A percentile compares a stretch with the other conserved stretches of the same genome.
Evolutionary conservation across 1,139 yeast species (phyloP).

Genomic region (Suhomyces coccinellae): DNA sequence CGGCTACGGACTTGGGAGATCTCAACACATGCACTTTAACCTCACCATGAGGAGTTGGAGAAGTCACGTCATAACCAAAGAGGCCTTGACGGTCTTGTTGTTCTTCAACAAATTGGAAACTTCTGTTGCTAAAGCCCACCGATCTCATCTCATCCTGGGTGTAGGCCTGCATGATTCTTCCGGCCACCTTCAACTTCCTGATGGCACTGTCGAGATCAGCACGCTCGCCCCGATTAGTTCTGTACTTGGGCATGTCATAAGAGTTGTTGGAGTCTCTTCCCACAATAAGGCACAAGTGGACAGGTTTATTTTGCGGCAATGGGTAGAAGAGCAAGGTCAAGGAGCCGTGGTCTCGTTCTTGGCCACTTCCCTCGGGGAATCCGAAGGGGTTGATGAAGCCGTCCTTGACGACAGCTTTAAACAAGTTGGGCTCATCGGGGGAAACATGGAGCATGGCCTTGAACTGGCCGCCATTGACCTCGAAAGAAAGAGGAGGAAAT

Average conservation of each 20-base stretch:
- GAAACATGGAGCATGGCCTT: constrained; percentile 73
- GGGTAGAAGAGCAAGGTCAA: constrained; percentile 55
- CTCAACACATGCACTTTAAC: constrained; percentile 76
- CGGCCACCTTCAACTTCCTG: constrained; percentile 77
- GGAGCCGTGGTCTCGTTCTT: constrained; percentile 27
- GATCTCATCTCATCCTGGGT: constrained; percentile 89
- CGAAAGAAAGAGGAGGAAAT: constrained; percentile 72
- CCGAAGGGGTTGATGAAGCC: constrained; percentile 32
- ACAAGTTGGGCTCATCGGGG: constrained; percentile 54
- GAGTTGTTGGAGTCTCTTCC: constrained; percentile 74
- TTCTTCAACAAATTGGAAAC: constrained; percentile 80
- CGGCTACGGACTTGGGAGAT: constrained; percentile 63
- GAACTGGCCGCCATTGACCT: constrained; percentile 68
- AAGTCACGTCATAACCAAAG: constrained; percentile 37
- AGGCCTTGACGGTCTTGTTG: constrained; percentile 28
- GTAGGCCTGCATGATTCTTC: constrained; percentile 88
- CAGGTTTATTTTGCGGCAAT: constrained; percentile 67
- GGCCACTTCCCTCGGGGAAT: constrained; percentile 25
- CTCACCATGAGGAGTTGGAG: constrained; percentile 54
- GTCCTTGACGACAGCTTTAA: constrained; percentile 31
- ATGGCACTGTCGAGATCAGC: constrained; percentile 76
- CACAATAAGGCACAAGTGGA: constrained; percentile 74
- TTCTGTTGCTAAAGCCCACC: constrained; percentile 75
- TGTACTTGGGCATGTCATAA: constrained; percentile 72
- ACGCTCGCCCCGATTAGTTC: constrained; percentile 55